A percentile compares a stretch with the other conserved stretches of the same genome.
Conservation (phyloP, 2,329 filamentous ascomycete genomes). For the Dryadomyces quercivorus region DNA sequence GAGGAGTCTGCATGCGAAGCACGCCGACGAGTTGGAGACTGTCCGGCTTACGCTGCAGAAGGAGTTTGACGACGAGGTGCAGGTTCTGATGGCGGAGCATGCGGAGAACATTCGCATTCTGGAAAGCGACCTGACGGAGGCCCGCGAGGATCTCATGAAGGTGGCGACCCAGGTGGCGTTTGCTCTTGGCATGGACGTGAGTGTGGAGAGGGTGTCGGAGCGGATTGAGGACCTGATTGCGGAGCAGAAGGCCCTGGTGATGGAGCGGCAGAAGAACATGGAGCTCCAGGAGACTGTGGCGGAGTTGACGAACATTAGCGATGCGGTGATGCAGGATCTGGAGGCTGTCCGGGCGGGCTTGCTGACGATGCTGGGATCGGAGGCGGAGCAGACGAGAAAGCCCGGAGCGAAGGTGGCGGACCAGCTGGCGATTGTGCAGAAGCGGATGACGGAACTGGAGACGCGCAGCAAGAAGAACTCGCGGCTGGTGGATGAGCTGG, state of each 20-base stretch:
- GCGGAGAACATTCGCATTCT: constrained; percentile 42
- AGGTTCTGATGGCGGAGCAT: constrained; percentile 48
- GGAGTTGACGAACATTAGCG: constrained; percentile 45
- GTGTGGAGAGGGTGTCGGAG: constrained; percentile 54
- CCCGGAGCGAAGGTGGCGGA: constrained; percentile 37
- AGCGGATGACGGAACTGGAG: constrained; percentile 51
- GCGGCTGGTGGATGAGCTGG: constrained; percentile 84
- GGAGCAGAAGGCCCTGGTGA: constrained; percentile 45
- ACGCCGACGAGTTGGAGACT: constrained; percentile 36
- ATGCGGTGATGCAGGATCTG: constrained; percentile 48
- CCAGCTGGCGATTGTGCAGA: constrained; percentile 50
- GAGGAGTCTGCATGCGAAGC: constrained; percentile 33
- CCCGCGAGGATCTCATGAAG: constrained; percentile 53
- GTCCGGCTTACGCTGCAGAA: constrained; percentile 37
- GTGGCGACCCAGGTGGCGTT: constrained; percentile 51
- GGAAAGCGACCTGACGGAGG: constrained; percentile 49
- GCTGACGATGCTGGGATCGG: constrained; percentile 38
- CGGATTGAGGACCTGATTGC: constrained; percentile 45
- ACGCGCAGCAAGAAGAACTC: constrained; percentile 78
- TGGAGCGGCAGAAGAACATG: constrained; percentile 44
- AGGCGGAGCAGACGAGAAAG: constrained; percentile 29
- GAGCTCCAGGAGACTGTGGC: constrained; percentile 44
- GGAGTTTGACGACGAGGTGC: constrained; percentile 45
- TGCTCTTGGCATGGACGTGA: constrained; percentile 49
- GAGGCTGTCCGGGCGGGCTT: constrained; percentile 45